These are phyloP conservation scores for Nitzschia sp. DNA, from an alignment of 108 stramenopile species.

Conservation along the genomic window DNA sequence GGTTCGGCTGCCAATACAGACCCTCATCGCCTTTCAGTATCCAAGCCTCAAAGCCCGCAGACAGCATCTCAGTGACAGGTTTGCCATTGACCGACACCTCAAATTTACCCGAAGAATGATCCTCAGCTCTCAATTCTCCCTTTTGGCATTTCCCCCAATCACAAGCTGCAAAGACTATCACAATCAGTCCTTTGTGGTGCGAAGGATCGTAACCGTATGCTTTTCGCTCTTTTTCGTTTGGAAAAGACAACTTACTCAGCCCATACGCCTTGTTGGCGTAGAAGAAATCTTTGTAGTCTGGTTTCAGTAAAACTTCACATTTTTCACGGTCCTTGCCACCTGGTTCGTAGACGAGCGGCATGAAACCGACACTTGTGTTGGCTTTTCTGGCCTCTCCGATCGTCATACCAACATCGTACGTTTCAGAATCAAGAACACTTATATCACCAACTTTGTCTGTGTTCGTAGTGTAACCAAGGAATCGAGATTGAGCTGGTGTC, in stretches of 20 bases:
- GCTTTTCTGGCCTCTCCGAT: conserved; percentile 1
- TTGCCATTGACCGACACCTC: conserved; percentile 18
- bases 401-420: conserved; percentile 21
- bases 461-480: conserved; percentile 36
- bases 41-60: not conserved
- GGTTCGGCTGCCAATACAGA: not conserved
- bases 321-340: conserved; percentile 6
- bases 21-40: conserved; percentile 3
- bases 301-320: conserved; percentile 16
- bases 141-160: conserved; percentile 34
- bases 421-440: conserved; percentile 15
- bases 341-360: conserved; percentile 9
- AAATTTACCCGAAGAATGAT: conserved; percentile 18
- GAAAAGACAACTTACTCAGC: conserved; percentile 31
- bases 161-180: conserved; percentile 24
- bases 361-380: not conserved
- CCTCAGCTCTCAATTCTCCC: conserved; percentile 21
- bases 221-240: conserved; percentile 40
- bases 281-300: conserved; percentile 53
- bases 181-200: conserved; percentile 30
- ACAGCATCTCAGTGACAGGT: not conserved
- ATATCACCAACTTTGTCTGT: conserved; percentile 19
- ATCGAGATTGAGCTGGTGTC: conserved; percentile 46
- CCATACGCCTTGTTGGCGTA: conserved; percentile 23
- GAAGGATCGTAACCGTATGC: conserved; percentile 19